A percentile compares a stretch with the other conserved stretches of the same genome.
Evolutionary conservation across 2,329 filamentous ascomycete species (phyloP).

Genomic region (Neonectria coccinea): DNA sequence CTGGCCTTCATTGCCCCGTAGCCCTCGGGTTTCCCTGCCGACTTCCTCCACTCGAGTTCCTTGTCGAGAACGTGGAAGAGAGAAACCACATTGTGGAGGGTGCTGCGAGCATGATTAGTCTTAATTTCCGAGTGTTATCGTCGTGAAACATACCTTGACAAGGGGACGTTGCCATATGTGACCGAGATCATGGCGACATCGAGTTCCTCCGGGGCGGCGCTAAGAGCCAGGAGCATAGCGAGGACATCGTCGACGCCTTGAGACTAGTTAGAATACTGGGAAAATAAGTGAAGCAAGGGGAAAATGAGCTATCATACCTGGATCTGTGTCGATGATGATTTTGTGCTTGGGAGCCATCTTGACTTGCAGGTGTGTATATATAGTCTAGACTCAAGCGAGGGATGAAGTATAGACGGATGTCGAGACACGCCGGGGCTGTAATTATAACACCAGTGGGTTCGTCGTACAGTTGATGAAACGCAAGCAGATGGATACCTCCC

Average conservation of each 20-base stretch:
- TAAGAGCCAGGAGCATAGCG: constrained; percentile 87
- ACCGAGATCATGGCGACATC: constrained; percentile 88
- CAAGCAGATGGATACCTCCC: neutral
- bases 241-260: constrained; percentile 89
- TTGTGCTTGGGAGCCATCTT: constrained; percentile 75
- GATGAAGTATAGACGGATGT: neutral
- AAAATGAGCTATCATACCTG: constrained; percentile 64
- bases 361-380: neutral
- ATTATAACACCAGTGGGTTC: too few species aligned
- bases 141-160: constrained; percentile 71
- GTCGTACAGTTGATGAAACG: neutral
- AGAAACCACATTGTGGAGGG: constrained; percentile 87
- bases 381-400: neutral
- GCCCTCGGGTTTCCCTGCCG: constrained; percentile 73
- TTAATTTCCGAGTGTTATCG: neutral
- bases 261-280: constrained; percentile 12
- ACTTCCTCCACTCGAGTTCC: constrained; percentile 85
- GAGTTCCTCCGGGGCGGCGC: constrained; percentile 83
- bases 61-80: constrained; percentile 93
- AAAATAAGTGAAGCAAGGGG: too few species aligned
- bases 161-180: constrained; percentile 93
- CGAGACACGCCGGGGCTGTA: neutral
- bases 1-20: constrained; percentile 78
- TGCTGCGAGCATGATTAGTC: constrained; percentile 61
- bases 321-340: constrained; percentile 97